Percentiles rank a stretch among this genome's conserved stretches.
Evolutionary conservation across 176 grass and related monocot species (phyloP).

Genomic region (Stipa capillata): DNA sequence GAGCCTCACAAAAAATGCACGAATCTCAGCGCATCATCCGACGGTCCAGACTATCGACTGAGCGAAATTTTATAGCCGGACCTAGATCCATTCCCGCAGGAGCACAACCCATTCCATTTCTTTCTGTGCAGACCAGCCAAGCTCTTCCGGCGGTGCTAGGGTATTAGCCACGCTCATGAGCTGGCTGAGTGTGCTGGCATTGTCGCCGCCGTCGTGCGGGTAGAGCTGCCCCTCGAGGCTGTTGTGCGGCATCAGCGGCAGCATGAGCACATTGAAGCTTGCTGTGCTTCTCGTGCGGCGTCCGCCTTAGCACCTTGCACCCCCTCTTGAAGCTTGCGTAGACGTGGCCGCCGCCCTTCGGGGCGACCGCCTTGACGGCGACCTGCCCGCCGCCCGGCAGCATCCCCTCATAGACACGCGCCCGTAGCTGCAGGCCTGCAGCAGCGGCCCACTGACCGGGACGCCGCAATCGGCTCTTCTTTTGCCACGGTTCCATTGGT

Average conservation of each 20-base stretch:
- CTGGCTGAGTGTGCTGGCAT: too few relatives aligned
- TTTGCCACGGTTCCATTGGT: background rate
- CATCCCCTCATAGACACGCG: conserved; percentile 60
- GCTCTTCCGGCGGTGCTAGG: too few relatives aligned
- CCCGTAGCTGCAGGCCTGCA: too few relatives aligned
- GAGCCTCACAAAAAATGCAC: too few relatives aligned
- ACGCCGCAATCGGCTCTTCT: background rate
- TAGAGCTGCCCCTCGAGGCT: conserved; percentile 71
- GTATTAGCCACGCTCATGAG: conserved; percentile 51
- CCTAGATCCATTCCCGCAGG: too few relatives aligned
- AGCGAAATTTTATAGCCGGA: too few relatives aligned
- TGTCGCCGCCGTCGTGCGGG: too few relatives aligned
- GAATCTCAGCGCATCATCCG: too few relatives aligned
- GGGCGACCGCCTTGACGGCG: conserved; percentile 75
- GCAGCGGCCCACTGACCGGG: background rate
- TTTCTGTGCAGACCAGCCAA: too few relatives aligned
- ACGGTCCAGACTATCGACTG: too few relatives aligned
- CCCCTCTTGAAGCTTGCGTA: conserved; percentile 68
- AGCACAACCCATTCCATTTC: too few relatives aligned
- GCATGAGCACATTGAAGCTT: conserved; percentile 71
- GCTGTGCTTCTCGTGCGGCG: conserved; percentile 65
- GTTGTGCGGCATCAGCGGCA: conserved; percentile 65
- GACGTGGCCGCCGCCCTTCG: conserved; percentile 49
- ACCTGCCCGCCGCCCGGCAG: conserved; percentile 41
- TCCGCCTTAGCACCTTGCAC: conserved; percentile 65